A percentile compares a stretch with the other conserved stretches of the same genome.
Evolutionary conservation across 2,329 filamentous ascomycete genomes (phyloP).

Genomic region (Fusarium buxicola): DNA sequence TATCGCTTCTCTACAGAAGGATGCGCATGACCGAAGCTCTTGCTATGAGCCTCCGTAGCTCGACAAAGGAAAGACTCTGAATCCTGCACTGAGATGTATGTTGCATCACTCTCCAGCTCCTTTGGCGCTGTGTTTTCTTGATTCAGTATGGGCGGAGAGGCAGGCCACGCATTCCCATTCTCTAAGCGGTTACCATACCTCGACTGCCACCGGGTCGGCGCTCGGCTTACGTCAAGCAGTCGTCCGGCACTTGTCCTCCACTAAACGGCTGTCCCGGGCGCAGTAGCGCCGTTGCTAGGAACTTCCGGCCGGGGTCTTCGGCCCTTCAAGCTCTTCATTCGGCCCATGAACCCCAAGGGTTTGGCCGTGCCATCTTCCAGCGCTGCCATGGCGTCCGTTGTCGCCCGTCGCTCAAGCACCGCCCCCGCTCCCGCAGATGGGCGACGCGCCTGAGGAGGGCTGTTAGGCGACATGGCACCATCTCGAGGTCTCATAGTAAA

Average conservation of each 20-base stretch:
- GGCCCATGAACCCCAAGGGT: constrained; percentile 75
- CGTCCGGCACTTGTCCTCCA: constrained; percentile 42
- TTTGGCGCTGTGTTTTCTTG: constrained; percentile 41
- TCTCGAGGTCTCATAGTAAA: constrained; percentile 59
- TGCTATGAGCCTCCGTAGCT: constrained; percentile 11
- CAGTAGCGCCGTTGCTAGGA: constrained; percentile 52
- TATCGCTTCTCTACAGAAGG: constrained; percentile 22
- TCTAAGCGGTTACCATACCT: constrained; percentile 15
- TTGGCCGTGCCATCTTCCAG: constrained; percentile 57
- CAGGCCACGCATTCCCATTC: constrained; percentile 16
- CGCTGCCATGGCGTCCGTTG: constrained; percentile 64
- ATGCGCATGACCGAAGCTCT: constrained; percentile 11
- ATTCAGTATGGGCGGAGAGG: constrained; percentile 19
- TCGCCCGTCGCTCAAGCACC: constrained; percentile 72
- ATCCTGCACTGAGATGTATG: constrained; percentile 17
- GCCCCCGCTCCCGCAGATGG: constrained; percentile 52
- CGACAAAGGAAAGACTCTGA: constrained; percentile 37
- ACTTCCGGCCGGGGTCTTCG: constrained; percentile 56
- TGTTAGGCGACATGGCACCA: constrained; percentile 62
- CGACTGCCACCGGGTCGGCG: constrained; percentile 29
- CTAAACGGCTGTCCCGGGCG: constrained; percentile 57
- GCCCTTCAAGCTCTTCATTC: constrained; percentile 86
- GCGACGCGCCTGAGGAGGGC: constrained; percentile 61
- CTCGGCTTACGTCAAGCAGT: constrained; percentile 34
- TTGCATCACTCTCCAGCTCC: constrained; percentile 22